phyloP scores from a whole-genome alignment of 148 eudicot species.

The Chenopodium berlandieri region DNA sequence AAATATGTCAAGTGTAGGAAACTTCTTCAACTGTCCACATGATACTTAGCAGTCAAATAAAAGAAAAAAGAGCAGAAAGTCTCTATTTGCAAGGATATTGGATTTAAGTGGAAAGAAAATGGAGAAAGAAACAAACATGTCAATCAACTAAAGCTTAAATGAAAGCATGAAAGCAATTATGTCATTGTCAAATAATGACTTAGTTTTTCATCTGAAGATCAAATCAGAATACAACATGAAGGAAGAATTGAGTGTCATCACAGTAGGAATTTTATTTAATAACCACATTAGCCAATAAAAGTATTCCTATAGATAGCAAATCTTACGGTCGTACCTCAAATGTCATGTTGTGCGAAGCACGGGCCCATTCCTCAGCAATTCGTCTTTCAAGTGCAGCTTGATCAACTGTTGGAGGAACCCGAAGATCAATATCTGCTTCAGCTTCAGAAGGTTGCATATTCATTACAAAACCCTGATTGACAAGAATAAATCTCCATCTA shows the following conservation, averaged over 20 bases:
- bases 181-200: background rate
- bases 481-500: background rate
- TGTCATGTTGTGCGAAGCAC: conserved; percentile 81
- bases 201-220: background rate
- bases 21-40: conserved; percentile 72
- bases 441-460: conserved; percentile 98
- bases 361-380: conserved; percentile 89
- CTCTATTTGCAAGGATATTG: background rate
- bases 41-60: conserved; percentile 8
- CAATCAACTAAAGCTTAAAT: too few species aligned
- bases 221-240: background rate
- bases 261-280: too few species aligned
- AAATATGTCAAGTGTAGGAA: conserved; percentile 47
- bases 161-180: background rate
- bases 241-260: background rate
- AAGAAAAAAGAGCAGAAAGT: background rate
- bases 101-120: background rate
- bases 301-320: background rate
- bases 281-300: background rate
- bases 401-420: conserved; percentile 86
- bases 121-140: background rate
- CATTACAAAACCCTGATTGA: conserved; percentile 79
- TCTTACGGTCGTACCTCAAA: conserved; percentile 53
- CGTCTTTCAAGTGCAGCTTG: conserved; percentile 57
- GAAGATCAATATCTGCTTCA: conserved; percentile 82